A percentile compares a stretch with the other conserved stretches of the same genome.
phyloP scores from a whole-genome alignment of 768 basidiomycete species.

The Mycena olivaceomarginata region DNA sequence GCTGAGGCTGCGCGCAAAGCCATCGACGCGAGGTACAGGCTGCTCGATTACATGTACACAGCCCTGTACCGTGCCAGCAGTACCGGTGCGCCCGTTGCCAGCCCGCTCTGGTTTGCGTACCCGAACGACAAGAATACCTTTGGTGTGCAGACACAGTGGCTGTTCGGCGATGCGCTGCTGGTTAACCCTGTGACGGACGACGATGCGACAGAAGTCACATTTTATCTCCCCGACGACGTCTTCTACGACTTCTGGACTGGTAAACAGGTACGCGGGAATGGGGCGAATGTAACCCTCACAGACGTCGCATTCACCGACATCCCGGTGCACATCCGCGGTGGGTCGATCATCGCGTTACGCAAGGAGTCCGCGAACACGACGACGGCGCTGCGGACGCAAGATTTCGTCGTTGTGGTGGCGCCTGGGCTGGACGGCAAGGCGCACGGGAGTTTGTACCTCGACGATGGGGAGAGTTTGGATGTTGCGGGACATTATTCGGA shows the following conservation, averaged over 20 bases:
- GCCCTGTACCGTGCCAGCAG: background rate
- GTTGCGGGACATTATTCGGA: background rate
- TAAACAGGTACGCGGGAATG: background rate
- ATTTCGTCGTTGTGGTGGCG: background rate
- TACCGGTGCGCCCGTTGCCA: background rate
- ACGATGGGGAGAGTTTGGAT: conserved; percentile 1
- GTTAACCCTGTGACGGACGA: background rate
- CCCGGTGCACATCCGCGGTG: conserved; percentile 1
- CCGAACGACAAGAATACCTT: background rate
- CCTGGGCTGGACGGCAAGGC: background rate
- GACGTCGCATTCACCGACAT: background rate
- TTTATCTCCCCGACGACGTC: background rate
- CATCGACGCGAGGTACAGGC: background rate
- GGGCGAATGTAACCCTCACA: background rate
- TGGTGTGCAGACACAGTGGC: background rate
- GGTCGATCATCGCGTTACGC: background rate
- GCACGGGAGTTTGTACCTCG: background rate
- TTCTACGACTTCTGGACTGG: conserved; percentile 1
- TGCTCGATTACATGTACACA: conserved; percentile 1
- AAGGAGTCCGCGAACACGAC: background rate
- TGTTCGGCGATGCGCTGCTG: background rate
- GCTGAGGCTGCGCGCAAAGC: conserved; percentile 2
- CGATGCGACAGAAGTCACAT: background rate
- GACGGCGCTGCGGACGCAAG: background rate
- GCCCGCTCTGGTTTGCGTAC: conserved; percentile 1